Base-by-base conservation (phyloP, 345 rosid genomes). In the Pugionium dolabratum region DNA sequence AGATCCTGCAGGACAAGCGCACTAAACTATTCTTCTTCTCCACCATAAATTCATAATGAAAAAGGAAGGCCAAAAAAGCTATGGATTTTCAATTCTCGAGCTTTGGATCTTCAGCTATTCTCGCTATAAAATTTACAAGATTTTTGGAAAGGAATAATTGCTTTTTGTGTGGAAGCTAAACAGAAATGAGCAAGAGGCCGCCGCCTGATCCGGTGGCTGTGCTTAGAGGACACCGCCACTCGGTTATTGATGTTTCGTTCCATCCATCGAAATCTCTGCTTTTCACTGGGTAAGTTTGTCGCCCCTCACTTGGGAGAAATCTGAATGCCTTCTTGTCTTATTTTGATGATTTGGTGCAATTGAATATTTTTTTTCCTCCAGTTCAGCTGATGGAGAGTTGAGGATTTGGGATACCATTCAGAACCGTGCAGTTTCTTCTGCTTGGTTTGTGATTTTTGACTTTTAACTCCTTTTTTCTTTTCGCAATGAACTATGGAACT, bases 181-280 rank as follows among this genome's bases (percentile, higher is more conserved):
- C 74, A 32, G 43, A 54, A 65, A 90, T 82, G 96, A 82, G 84
- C 67, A 88, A 79, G 78, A 74, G 89, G 64, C 79, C 82, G 4
- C 86, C 96, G 11, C 96, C 96, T 54, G 99, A 88, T 72, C 96
- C 97, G 5, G 85, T 81, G 59, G 95, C 89, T 36, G 95, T 94
- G 62, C 85, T 90, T 7, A 79, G 99, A 74, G 99, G 99, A 31
- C 93, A 88, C 68, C 95, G 96, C 9, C 90, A 96, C 79, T 86
- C 96, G 2, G 95, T 94, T 5, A 76, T 69, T 78, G 99, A 90
- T 43, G 89, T 79, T 49, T 85, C 82, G 69, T 94, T 94, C 71
- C 96, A 88, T 68, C 85, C 86, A 48, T 81, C 90, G 0, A 77
- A 61, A 45, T 81, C 95, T 44, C 41, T 94, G 9, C 80, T 88